These are phyloP conservation scores for Hypoxylon fuscum DNA, from an alignment of 495 filamentous ascomycete species.

Conservation along the genomic window DNA sequence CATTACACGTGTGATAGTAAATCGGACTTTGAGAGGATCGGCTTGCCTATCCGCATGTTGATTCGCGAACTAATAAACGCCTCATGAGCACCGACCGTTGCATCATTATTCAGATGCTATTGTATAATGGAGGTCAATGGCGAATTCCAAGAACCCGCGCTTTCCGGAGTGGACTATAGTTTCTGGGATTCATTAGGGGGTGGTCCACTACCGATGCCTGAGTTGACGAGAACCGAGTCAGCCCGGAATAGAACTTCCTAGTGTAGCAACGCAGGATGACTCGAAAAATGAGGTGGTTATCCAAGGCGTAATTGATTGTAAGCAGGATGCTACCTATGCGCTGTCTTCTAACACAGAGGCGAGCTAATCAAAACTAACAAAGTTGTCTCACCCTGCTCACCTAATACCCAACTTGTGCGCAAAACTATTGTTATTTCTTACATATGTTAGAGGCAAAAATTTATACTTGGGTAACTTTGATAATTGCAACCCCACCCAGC, in stretches of 20 bases:
- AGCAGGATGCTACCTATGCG: too few relatives aligned
- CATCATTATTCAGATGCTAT: conserved; percentile 8
- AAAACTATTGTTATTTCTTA: too few relatives aligned
- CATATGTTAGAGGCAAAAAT: too few relatives aligned
- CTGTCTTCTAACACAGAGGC: too few relatives aligned
- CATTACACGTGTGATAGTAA: neutral
- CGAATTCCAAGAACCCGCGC: neutral
- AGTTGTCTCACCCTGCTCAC: too few relatives aligned
- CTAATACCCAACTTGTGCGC: too few relatives aligned
- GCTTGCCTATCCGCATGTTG: conserved; percentile 8
- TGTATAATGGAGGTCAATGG: neutral
- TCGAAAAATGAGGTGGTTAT: too few relatives aligned
- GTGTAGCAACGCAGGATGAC: too few relatives aligned
- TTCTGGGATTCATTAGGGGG: conserved; percentile 24
- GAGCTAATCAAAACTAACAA: too few relatives aligned
- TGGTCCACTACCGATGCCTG: conserved; percentile 8
- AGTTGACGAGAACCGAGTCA: conserved; percentile 8
- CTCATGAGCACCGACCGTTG: conserved; percentile 13
- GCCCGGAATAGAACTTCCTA: conserved; percentile 5
- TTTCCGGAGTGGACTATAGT: conserved; percentile 5
- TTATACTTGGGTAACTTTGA: too few relatives aligned
- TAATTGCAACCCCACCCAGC: too few relatives aligned
- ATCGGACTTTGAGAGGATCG: conserved; percentile 4
- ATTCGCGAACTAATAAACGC: conserved; percentile 17
- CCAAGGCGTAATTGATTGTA: too few relatives aligned